Percentiles rank a stretch among this genome's conserved stretches.
Evolutionary conservation across 2,329 filamentous ascomycete genomes (phyloP).

Genomic region (Fusarium sp.): DNA sequence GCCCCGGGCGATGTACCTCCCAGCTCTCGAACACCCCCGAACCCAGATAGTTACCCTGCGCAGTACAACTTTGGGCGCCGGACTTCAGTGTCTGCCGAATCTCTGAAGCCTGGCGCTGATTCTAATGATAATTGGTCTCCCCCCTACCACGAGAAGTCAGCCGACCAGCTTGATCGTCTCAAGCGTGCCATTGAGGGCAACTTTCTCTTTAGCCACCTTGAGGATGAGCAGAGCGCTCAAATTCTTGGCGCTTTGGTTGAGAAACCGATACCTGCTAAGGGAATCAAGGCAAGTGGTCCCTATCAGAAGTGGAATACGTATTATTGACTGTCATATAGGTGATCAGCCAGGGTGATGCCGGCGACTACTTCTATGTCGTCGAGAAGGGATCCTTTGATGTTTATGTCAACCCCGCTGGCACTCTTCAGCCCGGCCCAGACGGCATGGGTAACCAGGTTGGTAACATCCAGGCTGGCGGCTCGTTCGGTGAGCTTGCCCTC

Average conservation of each 20-base stretch:
- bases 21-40: constrained; percentile 60
- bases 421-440: constrained; percentile 80
- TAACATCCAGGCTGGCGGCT: constrained; percentile 86
- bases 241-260: constrained; percentile 92
- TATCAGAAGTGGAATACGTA: neutral
- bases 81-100: constrained; percentile 97
- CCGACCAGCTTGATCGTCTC: constrained; percentile 83
- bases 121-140: constrained; percentile 91
- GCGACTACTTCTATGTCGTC: constrained; percentile 98
- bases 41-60: constrained; percentile 79
- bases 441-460: constrained; percentile 87
- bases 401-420: constrained; percentile 83
- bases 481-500: constrained; percentile 94
- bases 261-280: constrained; percentile 94
- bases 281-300: constrained; percentile 68
- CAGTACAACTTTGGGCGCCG: constrained; percentile 95
- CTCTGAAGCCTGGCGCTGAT: constrained; percentile 87
- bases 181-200: constrained; percentile 86
- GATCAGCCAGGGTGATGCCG: constrained; percentile 93
- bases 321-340: constrained; percentile 67
- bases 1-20: constrained; percentile 58
- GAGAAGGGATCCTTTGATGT: constrained; percentile 92
- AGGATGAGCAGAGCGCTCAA: constrained; percentile 89
- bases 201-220: constrained; percentile 93
- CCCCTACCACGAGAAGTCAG: constrained; percentile 83